phyloP scores from a whole-genome alignment of 2,329 filamentous ascomycete genomes.

The Albifimbria verrucaria region DNA sequence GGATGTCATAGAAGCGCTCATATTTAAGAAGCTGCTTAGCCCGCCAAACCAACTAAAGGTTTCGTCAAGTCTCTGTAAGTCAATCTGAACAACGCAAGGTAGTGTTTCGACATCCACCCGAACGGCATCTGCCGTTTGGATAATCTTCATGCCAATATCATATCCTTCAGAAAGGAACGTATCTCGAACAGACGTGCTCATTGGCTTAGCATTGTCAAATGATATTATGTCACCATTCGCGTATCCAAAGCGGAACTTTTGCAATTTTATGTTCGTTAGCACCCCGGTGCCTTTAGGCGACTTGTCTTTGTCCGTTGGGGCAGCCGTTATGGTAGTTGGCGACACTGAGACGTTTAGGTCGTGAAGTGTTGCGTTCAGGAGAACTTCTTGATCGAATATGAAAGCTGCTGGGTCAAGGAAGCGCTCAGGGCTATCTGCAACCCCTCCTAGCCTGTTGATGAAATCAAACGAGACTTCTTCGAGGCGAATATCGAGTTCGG shows the following conservation, averaged over 20 bases:
- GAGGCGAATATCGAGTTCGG: conserved; percentile 41
- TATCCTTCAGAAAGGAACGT: conserved; percentile 54
- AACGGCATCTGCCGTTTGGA: conserved; percentile 39
- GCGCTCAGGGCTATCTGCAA: conserved; percentile 48
- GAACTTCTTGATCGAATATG: conserved; percentile 44
- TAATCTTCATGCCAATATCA: conserved; percentile 54
- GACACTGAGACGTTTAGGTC: conserved; percentile 34
- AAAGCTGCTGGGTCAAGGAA: conserved; percentile 37
- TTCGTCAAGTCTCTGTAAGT: conserved; percentile 80
- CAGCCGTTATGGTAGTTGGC: conserved; percentile 12
- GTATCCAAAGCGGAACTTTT: conserved; percentile 62
- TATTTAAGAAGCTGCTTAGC: conserved; percentile 83
- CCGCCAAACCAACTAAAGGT: conserved; percentile 87
- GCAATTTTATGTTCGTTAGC: conserved; percentile 41
- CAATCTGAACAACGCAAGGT: conserved; percentile 71
- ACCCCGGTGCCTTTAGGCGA: conserved; percentile 23
- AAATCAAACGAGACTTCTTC: conserved; percentile 54
- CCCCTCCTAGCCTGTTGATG: conserved; percentile 50
- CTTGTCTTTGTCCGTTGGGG: conserved; percentile 7
- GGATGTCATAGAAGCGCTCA: conserved; percentile 80
- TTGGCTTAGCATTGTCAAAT: conserved; percentile 55
- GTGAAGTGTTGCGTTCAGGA: conserved; percentile 48
- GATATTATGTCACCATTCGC: conserved; percentile 60
- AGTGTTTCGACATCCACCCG: conserved; percentile 69
- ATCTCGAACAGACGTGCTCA: conserved; percentile 58